Conservation (phyloP, 2,329 filamentous ascomycete genomes). For the Myrmaecium sp. region DNA sequence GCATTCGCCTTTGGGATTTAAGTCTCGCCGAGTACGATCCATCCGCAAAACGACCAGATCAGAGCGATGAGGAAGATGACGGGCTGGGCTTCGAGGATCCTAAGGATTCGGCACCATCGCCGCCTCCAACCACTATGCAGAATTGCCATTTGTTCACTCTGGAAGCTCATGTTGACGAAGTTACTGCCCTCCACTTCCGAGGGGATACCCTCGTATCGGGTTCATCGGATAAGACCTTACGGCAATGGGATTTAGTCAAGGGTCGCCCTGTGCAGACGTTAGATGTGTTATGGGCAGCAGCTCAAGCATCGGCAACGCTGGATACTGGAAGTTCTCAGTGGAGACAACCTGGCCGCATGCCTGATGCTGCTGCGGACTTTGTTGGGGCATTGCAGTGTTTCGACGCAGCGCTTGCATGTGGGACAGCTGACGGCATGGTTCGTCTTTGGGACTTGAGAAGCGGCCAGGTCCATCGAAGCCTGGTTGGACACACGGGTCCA, state of each 20-base stretch:
- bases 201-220: slow-evolving; percentile 85
- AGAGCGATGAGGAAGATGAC: slow-evolving; percentile 25
- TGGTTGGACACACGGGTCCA: slow-evolving; percentile 88
- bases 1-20: slow-evolving; percentile 87
- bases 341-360: slow-evolving; percentile 52
- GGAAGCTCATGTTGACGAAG: slow-evolving; percentile 79
- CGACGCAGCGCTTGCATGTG: slow-evolving; percentile 85
- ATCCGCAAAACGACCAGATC: slow-evolving; percentile 36
- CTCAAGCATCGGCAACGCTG: slow-evolving; percentile 62
- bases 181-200: slow-evolving; percentile 83
- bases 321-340: slow-evolving; percentile 44
- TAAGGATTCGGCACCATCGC: slow-evolving; percentile 54
- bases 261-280: slow-evolving; percentile 95
- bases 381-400: slow-evolving; percentile 92
- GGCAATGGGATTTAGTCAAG: slow-evolving; percentile 94
- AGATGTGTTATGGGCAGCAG: slow-evolving; percentile 94
- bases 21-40: slow-evolving; percentile 75
- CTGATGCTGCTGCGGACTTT: slow-evolving; percentile 64
- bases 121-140: slow-evolving; percentile 57
- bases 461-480: slow-evolving; percentile 88
- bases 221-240: slow-evolving; percentile 89
- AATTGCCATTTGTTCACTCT: slow-evolving; percentile 83
- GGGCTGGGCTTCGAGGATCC: slow-evolving; percentile 57
- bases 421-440: slow-evolving; percentile 95
- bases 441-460: slow-evolving; percentile 90